Evolutionary conservation across 306 rosid genomes (phyloP), one percentile per base, ranked within the genome.

Genomic region (Fagus sylvatica): DNA sequence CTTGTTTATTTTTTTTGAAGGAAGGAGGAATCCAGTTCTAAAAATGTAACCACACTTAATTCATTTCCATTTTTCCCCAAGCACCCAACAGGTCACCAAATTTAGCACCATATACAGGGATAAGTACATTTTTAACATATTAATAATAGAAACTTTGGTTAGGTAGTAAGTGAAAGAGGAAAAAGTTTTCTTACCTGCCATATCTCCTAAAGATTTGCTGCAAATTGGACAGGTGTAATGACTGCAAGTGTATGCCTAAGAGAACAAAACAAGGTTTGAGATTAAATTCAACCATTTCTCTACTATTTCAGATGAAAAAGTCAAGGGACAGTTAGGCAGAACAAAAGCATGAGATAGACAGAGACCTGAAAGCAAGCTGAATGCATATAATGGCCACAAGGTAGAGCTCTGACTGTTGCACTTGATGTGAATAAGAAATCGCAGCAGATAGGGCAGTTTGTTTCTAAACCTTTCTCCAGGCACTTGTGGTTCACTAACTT

Each of bases 331-430:
- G 46, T 3, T 17, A 6, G 28, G 40, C 71, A 65, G 30, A n/a
- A 53, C 36, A 68, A 65, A 78, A 16, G 46, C 54, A 15, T 16
- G 19, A 55, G 61, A 43, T 51, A 71, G 65, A 56, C 51, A 82
- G 51, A 77, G 72, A 96, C 99, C 99, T 96, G 99, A 86, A 96
- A 96, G 88, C 99, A 96, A 82, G 98, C 96, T 42, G 99, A 96
- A 88, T 96, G 99, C 99, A 96, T 96, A 86, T 93, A 96, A 84
- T 96, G 99, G 65, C 99, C 99, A 84, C 99, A 96, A 11, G 98
- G 96, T 76, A 93, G 91, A 71, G 91, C 93, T 81, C 99, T 89
- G 80, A 96, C 97, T 5, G 98, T 88, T 60, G 96, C 96, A 86
- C 98, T 96, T 74, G 99, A 96, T 74, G 99, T 96, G 81, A 96